phyloP scores from a whole-genome alignment of 192 early-diverging fungal species.

The Thamnidium elegans region DNA sequence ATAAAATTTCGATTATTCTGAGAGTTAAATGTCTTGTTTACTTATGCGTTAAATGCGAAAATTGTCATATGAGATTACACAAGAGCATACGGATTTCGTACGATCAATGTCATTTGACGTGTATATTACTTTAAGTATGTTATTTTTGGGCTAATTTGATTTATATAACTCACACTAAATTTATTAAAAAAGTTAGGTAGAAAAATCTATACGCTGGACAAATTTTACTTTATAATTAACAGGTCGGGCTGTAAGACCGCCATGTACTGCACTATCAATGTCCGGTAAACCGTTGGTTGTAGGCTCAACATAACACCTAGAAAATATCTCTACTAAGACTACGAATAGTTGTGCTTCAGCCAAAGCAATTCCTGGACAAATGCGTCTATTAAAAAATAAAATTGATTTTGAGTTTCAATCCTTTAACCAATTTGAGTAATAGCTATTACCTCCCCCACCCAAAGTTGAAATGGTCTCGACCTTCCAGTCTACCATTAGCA shows the following conservation, averaged over 20 bases:
- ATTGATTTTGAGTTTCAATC: background rate
- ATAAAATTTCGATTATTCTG: too few relatives aligned
- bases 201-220: background rate
- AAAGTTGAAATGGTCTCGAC: background rate
- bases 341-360: background rate
- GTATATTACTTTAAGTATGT: too few relatives aligned
- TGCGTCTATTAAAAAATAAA: background rate
- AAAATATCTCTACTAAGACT: background rate
- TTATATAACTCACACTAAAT: too few relatives aligned
- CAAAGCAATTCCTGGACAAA: background rate
- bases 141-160: too few relatives aligned
- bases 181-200: too few relatives aligned
- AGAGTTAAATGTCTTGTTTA: too few relatives aligned
- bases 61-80: too few relatives aligned
- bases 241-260: background rate
- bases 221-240: background rate
- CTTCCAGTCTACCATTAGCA: conserved; percentile 2
- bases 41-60: too few relatives aligned
- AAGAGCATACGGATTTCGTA: too few relatives aligned
- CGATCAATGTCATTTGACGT: too few relatives aligned
- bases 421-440: background rate
- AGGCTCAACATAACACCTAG: background rate
- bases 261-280: background rate
- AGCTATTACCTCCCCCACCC: background rate
- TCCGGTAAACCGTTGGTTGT: background rate